Evolutionary conservation across 306 rosid genomes (phyloP).

Genomic region (Astragalus membranaceus): DNA sequence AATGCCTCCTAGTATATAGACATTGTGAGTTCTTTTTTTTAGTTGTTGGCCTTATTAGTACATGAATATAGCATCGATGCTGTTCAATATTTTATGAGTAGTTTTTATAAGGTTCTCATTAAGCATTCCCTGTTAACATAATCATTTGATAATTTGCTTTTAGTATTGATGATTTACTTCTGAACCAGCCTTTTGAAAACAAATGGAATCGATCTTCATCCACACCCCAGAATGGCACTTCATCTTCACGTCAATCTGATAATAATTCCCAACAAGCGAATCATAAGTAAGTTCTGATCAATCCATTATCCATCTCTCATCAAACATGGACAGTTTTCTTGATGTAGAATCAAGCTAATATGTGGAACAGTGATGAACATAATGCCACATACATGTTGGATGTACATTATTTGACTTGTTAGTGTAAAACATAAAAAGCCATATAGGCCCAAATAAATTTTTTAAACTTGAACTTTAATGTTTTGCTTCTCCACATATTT

Average conservation of each 20-base stretch:
- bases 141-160: not conserved
- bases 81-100: not conserved
- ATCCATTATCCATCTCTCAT: not conserved
- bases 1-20: not conserved
- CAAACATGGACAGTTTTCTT: not conserved
- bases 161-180: conserved; percentile 22
- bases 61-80: not conserved
- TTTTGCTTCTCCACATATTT: no score
- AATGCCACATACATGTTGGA: no score
- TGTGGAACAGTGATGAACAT: no score
- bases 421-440: no score
- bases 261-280: conserved; percentile 36
- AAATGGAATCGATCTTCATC: conserved; percentile 69
- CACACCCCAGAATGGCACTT: conserved; percentile 19
- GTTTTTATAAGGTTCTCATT: not conserved
- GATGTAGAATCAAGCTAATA: no score
- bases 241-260: conserved; percentile 41
- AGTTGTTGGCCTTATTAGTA: not conserved
- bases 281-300: conserved; percentile 53
- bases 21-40: not conserved
- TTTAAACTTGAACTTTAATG: no score
- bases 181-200: conserved; percentile 67
- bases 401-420: no score
- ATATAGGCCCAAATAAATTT: no score
- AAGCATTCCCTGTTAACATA: not conserved